Base-by-base conservation (phyloP, 371 early-diverging fungal genomes). In the Circinella umbellata region DNA sequence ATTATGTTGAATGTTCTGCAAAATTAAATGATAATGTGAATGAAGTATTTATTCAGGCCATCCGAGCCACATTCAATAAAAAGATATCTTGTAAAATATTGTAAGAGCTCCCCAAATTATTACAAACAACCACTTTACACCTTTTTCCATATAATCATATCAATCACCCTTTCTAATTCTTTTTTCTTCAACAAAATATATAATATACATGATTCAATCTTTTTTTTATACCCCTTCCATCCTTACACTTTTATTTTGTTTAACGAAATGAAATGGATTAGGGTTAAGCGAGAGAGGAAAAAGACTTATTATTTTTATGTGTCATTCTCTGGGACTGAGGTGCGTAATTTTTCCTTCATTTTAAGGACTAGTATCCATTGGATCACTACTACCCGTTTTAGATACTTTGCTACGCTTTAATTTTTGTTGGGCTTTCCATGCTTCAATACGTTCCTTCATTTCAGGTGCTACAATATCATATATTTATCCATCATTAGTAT, bases 1-100 rank as follows among this genome's bases (percentile, higher is more conserved):
- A 89, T 73, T 95, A 94, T 84, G 75, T 95, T 63, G 97, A 97
- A 80, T 97, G 97, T 85, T 91, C 92, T 62, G 96, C 97, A 69
- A 91, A 90, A 81, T 82, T 80, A 37, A 89, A 91, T 66, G 92
- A 93, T 55, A 93, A 93, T 67, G 94, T 97, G 53, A 78, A 84
- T 59, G 94, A 95, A 69, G 97, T 96, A 49, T 94, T 95, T 85
- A 92, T 91, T 76, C 81, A 86, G 61, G 95, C 95, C 9, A 90
- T 93, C 39, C 86, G 94, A 39, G 92, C 93, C 10, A 90, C 93
- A 10, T 75, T 93, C 67, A 60, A 35, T 20, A 61, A 48, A 39
- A 27, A 27, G 27, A 27, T 27, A 27, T 27, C 27, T 27, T 27
- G 27, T 27, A 27, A 27, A 27, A 27, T 27, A 27, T 42, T 42